Evolutionary conservation across 768 basidiomycete species (phyloP).

Genomic region (Suillus subalutaceus): DNA sequence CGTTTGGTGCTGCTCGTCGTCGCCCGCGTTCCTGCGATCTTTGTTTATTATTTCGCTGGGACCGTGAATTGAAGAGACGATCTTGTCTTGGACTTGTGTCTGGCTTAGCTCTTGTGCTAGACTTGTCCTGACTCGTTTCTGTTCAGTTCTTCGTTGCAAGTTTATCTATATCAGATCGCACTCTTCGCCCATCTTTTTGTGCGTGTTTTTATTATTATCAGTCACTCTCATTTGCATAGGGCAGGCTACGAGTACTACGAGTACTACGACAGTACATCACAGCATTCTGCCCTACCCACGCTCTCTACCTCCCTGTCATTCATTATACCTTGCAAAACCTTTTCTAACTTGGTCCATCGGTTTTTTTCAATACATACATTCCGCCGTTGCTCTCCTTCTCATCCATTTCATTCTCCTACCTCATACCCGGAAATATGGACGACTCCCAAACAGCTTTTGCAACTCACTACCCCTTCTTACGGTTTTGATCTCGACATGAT

Average conservation of each 20-base stretch:
- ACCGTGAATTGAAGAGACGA: slow-evolving; percentile 9
- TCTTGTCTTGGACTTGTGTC: slow-evolving; percentile 6
- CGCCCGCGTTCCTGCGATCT: slow-evolving; percentile 6
- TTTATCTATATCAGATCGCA: slow-evolving; percentile 11
- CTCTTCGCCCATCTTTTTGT: slow-evolving; percentile 9
- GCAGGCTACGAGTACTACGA: slow-evolving; percentile 10
- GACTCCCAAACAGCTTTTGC: slow-evolving; percentile 74
- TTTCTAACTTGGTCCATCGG: slow-evolving; percentile 57
- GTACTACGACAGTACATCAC: slow-evolving; percentile 8
- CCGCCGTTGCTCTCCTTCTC: slow-evolving; percentile 54
- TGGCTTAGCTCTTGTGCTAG: slow-evolving; percentile 5
- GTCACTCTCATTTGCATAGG: slow-evolving; percentile 7
- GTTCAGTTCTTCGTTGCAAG: slow-evolving; percentile 10
- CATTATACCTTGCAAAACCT: slow-evolving; percentile 39
- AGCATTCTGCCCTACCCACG: slow-evolving; percentile 34
- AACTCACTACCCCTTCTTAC: slow-evolving; percentile 69
- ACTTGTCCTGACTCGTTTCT: slow-evolving; percentile 5
- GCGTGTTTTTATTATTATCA: slow-evolving; percentile 9
- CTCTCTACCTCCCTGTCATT: slow-evolving; percentile 45
- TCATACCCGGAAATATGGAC: slow-evolving; percentile 54
- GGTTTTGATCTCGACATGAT: slow-evolving; percentile 89
- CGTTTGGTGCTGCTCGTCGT: slow-evolving; percentile 8
- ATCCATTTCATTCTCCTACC: slow-evolving; percentile 39
- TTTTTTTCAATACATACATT: slow-evolving; percentile 45
- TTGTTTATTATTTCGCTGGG: slow-evolving; percentile 11